Percentiles rank a stretch among this genome's conserved stretches.
Conservation (phyloP, 257 asterid species). For the Scutellaria galericulata region DNA sequence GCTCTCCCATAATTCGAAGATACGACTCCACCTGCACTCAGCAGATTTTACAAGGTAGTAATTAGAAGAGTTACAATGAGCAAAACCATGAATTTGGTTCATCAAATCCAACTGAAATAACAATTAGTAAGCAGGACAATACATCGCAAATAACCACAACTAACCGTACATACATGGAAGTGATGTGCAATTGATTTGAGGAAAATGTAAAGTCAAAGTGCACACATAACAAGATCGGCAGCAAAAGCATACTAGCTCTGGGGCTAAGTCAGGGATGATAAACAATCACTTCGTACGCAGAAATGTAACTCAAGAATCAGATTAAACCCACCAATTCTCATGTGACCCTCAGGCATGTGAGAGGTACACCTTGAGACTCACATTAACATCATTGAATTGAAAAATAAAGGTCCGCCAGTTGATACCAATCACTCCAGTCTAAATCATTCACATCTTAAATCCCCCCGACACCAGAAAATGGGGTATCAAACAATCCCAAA, state of each 20-base stretch:
- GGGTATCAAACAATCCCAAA: conserved; percentile 18
- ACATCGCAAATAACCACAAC: conserved; percentile 1
- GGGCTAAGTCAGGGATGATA: conserved; percentile 14
- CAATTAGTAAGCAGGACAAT: background rate
- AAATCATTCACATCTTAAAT: background rate
- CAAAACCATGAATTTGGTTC: conserved; percentile 24
- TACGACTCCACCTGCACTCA: conserved; percentile 92
- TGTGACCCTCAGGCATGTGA: conserved; percentile 13
- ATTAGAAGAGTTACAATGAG: conserved; percentile 31
- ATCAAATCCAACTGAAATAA: conserved; percentile 17
- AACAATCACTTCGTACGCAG: conserved; percentile 9
- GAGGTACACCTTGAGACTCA: conserved; percentile 13
- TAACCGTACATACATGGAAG: background rate
- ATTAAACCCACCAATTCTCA: conserved; percentile 11
- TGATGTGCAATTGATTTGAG: conserved; percentile 3
- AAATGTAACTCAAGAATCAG: conserved; percentile 28
- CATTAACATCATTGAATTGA: conserved; percentile 7
- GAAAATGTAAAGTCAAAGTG: conserved; percentile 16
- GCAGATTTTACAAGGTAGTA: conserved; percentile 31
- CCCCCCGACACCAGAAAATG: conserved; percentile 4
- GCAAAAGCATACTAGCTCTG: conserved; percentile 2
- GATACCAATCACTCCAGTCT: conserved; percentile 2
- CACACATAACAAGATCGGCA: background rate
- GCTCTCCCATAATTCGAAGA: conserved; percentile 85
- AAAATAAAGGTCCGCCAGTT: background rate